These are phyloP conservation scores for Trichoderma gracile DNA, from an alignment of 2,329 filamentous ascomycete species.

Conservation along the genomic window DNA sequence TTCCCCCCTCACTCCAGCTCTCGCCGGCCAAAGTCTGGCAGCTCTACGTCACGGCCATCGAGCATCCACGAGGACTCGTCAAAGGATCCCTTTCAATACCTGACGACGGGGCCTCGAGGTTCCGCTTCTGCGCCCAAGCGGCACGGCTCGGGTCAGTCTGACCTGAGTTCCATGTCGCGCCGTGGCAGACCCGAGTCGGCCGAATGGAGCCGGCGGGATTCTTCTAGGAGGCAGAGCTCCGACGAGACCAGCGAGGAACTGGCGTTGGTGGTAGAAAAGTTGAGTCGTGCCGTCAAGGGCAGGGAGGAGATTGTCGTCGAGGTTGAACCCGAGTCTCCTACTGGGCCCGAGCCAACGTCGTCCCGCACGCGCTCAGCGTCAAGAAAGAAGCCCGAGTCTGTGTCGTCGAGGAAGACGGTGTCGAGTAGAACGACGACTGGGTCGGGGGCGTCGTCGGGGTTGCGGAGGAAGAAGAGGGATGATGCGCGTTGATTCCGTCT, in stretches of 20 bases:
- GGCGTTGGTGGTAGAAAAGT: constrained; percentile 24
- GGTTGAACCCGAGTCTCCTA: constrained; percentile 37
- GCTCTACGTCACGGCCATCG: constrained; percentile 43
- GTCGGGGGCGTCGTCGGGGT: constrained; percentile 29
- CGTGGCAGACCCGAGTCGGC: constrained; percentile 34
- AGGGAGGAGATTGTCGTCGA: constrained; percentile 45
- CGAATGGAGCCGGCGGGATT: constrained; percentile 38
- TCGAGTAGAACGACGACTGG: constrained; percentile 11
- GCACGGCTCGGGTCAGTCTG: constrained; percentile 41
- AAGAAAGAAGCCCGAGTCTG: constrained; percentile 45
- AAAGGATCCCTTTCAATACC: constrained; percentile 55
- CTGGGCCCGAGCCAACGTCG: constrained; percentile 9
- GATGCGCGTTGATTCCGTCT: constrained; percentile 9
- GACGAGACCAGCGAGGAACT: constrained; percentile 40
- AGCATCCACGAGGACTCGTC: constrained; percentile 37
- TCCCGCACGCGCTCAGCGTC: constrained; percentile 15
- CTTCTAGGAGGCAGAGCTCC: constrained; percentile 36
- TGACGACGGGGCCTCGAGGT: constrained; percentile 48
- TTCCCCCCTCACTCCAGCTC: constrained; percentile 50
- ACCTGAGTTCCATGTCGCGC: constrained; percentile 33
- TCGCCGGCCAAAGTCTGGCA: constrained; percentile 47
- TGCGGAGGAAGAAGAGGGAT: constrained; percentile 40
- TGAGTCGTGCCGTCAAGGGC: constrained; percentile 34
- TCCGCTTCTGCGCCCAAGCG: constrained; percentile 41
- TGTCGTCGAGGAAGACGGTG: constrained; percentile 45